Evolutionary conservation across 305 asterid species (phyloP).

Genomic region (Fraxinus angustifolia): DNA sequence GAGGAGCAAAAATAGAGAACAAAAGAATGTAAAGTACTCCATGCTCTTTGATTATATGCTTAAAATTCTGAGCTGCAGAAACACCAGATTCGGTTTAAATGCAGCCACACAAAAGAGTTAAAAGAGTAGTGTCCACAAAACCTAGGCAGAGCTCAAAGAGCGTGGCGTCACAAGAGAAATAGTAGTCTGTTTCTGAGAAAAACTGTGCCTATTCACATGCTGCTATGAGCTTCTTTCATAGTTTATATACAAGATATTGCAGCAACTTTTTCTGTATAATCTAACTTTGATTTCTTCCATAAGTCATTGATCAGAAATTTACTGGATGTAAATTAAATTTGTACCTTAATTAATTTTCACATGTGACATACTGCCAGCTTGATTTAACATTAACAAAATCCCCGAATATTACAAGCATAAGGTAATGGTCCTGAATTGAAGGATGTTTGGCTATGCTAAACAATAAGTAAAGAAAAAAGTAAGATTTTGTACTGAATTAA

Average conservation of each 20-base stretch:
- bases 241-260: neutral
- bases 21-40: constrained; percentile 11
- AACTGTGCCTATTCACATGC: constrained; percentile 27
- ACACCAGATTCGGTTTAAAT: neutral
- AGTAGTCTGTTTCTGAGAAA: constrained; percentile 21
- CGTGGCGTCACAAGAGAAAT: constrained; percentile 30
- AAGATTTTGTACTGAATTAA: neutral
- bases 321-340: neutral
- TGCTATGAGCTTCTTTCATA: neutral
- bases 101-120: neutral
- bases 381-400: neutral
- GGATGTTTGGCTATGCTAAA: neutral
- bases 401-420: neutral
- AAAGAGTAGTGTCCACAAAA: neutral
- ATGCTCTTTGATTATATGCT: constrained; percentile 22
- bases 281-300: neutral
- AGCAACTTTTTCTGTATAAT: neutral
- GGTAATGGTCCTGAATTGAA: neutral
- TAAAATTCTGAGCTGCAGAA: neutral
- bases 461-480: neutral
- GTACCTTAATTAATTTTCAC: neutral
- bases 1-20: constrained; percentile 23
- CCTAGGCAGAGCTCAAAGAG: neutral
- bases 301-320: neutral
- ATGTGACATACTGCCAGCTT: neutral